These are phyloP conservation scores for Harrya chromipes DNA, from an alignment of 768 basidiomycete genomes.

Conservation along the genomic window DNA sequence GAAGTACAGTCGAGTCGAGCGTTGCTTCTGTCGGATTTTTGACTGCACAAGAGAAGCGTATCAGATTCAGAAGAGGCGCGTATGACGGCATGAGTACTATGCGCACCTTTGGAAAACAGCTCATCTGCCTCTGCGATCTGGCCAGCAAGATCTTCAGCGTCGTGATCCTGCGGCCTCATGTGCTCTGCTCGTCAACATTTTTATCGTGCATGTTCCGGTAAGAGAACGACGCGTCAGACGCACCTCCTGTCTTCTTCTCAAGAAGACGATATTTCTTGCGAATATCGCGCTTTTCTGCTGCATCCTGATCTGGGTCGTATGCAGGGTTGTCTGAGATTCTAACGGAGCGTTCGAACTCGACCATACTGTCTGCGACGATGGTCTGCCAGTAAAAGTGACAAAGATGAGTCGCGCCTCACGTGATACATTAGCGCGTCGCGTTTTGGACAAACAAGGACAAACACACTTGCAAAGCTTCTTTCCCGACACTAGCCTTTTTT, in stretches of 20 bases:
- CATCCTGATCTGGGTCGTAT: conserved; percentile 85
- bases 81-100: neutral
- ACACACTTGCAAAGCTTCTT: conserved; percentile 1
- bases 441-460: conserved; percentile 21
- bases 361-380: conserved; percentile 13
- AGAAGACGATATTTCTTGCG: conserved; percentile 71
- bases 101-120: conserved; percentile 61
- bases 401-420: conserved; percentile 14
- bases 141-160: conserved; percentile 51
- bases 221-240: conserved; percentile 13
- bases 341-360: conserved; percentile 5
- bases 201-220: neutral
- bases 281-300: conserved; percentile 71
- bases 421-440: conserved; percentile 24
- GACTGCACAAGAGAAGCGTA: conserved; percentile 40
- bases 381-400: neutral
- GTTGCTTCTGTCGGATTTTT: conserved; percentile 85
- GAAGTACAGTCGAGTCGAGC: conserved; percentile 80
- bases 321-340: conserved; percentile 33
- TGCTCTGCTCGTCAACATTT: conserved; percentile 33
- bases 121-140: conserved; percentile 57
- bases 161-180: conserved; percentile 52
- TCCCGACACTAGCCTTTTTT: neutral
- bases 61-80: neutral
- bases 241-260: conserved; percentile 63